Evolutionary conservation across 2,329 filamentous ascomycete species (phyloP).

Genomic region (Fusarium luffae): DNA sequence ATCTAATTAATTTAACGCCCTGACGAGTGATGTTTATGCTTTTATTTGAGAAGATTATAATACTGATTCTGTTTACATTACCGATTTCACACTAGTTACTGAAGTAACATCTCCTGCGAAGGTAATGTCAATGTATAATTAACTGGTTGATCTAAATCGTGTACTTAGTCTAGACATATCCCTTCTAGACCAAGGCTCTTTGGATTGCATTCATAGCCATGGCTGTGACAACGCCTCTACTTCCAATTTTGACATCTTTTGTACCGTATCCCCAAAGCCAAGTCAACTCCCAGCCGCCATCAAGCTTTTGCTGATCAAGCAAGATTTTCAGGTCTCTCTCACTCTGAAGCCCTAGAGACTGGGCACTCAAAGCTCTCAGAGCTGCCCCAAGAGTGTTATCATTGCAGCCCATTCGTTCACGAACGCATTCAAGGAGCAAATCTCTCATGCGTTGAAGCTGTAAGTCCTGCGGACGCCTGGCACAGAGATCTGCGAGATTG

Average conservation of each 20-base stretch:
- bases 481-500: not conserved
- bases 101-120: no score
- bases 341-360: not conserved
- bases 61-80: no score
- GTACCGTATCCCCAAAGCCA: constrained; percentile 4
- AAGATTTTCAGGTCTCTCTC: not conserved
- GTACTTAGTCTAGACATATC: no score
- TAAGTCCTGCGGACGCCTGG: not conserved
- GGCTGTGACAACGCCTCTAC: constrained; percentile 5
- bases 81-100: no score
- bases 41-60: no score
- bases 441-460: not conserved
- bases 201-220: constrained; percentile 20
- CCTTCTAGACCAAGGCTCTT: no score
- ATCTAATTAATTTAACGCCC: no score
- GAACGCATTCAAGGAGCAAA: not conserved
- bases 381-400: not conserved
- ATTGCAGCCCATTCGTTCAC: not conserved
- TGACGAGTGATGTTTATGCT: no score
- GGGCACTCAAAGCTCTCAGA: not conserved
- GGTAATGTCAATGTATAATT: no score
- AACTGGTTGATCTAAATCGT: no score
- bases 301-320: not conserved
- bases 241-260: not conserved
- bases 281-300: constrained; percentile 4